A percentile compares a stretch with the other conserved stretches of the same genome.
These are phyloP conservation scores for Fraxinus cuspidata DNA, from an alignment of 257 asterid genomes.

Conservation along the genomic window DNA sequence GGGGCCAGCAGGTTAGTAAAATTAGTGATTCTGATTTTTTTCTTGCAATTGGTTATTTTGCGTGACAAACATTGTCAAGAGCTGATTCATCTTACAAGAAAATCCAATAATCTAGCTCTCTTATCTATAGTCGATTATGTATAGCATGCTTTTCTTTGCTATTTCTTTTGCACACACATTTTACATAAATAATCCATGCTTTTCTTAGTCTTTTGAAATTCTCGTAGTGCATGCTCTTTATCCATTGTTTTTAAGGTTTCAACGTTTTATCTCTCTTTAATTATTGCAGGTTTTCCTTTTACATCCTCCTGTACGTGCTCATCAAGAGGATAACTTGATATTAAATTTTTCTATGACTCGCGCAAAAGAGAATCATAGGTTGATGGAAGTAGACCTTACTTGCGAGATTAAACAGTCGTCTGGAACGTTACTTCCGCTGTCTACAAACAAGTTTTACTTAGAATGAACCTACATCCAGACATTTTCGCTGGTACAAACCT, in stretches of 20 bases:
- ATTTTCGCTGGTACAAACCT: neutral
- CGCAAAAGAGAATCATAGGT: slow-evolving; percentile 80
- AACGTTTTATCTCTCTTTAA: slow-evolving; percentile 18
- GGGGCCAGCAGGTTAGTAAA: slow-evolving; percentile 91
- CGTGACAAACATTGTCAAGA: neutral
- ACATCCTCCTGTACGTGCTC: slow-evolving; percentile 59
- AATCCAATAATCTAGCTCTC: neutral
- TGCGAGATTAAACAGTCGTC: slow-evolving; percentile 60
- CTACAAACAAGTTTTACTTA: slow-evolving; percentile 58
- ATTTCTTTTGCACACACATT: neutral
- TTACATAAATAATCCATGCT: neutral
- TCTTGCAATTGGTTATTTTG: neutral
- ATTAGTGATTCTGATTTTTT: neutral
- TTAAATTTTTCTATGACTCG: slow-evolving; percentile 65
- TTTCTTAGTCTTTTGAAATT: neutral
- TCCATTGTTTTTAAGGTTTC: slow-evolving; percentile 2
- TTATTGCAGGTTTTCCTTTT: slow-evolving; percentile 71
- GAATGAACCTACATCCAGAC: slow-evolving; percentile 49
- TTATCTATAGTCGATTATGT: neutral
- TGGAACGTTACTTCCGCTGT: slow-evolving; percentile 46
- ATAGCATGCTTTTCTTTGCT: neutral
- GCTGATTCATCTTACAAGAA: neutral
- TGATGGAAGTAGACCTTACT: slow-evolving; percentile 73
- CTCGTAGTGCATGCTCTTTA: neutral
- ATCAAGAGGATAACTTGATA: slow-evolving; percentile 49